A percentile compares a stretch with the other conserved stretches of the same genome.
Evolutionary conservation across 305 asterid species (phyloP).

Genomic region (Solanum chacoense): DNA sequence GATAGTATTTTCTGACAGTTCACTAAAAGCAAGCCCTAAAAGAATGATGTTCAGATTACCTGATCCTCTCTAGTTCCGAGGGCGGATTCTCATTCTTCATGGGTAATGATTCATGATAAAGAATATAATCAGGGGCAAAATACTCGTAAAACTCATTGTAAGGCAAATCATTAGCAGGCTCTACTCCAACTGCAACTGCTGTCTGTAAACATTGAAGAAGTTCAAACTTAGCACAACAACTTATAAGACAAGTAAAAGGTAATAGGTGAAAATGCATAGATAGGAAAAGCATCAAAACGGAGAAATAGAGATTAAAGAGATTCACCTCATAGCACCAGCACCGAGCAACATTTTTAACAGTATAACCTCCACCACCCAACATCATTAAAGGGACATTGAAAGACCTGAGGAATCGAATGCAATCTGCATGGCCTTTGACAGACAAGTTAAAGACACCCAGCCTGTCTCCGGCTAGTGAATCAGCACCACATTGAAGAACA

Average conservation of each 20-base stretch:
- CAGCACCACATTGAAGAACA: slow-evolving; percentile 92
- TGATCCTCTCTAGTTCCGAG: slow-evolving; percentile 60
- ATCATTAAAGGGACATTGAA: slow-evolving; percentile 84
- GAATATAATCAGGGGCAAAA: slow-evolving; percentile 84
- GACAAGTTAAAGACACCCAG: slow-evolving; percentile 83
- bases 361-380: slow-evolving; percentile 89
- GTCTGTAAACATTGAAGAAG: slow-evolving; percentile 33
- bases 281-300: not conserved
- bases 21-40: not conserved
- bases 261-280: not conserved
- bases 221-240: not conserved
- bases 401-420: slow-evolving; percentile 70
- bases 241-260: not conserved
- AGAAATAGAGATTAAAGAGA: slow-evolving; percentile 7
- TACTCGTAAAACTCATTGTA: slow-evolving; percentile 71
- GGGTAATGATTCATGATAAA: slow-evolving; percentile 53
- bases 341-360: slow-evolving; percentile 76
- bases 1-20: not conserved
- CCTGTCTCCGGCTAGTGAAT: slow-evolving; percentile 82
- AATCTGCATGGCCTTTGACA: slow-evolving; percentile 83
- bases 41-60: slow-evolving; percentile 21
- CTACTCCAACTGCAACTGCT: slow-evolving; percentile 85
- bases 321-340: slow-evolving; percentile 91
- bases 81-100: slow-evolving; percentile 56
- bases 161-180: slow-evolving; percentile 70